Conservation (phyloP, 129 eudicot genomes). For the Deinandra increscens region DNA sequence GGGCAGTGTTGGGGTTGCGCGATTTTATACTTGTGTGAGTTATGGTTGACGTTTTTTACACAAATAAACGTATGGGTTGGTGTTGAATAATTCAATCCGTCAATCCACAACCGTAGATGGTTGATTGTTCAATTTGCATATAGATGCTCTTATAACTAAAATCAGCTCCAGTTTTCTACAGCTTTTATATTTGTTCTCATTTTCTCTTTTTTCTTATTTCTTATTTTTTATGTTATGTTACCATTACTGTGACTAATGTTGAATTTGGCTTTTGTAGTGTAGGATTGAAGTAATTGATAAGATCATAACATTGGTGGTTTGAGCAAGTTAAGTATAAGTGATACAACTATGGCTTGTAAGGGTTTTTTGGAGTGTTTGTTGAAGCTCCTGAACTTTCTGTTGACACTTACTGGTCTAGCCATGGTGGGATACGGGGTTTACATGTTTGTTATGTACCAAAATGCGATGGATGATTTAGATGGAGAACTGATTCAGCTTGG, state of each 20-base stretch:
- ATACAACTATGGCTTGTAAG: slow-evolving; percentile 62
- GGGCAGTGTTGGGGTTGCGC: too few relatives aligned
- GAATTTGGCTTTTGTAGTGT: slow-evolving; percentile 3
- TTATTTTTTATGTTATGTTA: too few relatives aligned
- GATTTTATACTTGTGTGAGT: too few relatives aligned
- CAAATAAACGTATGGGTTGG: too few relatives aligned
- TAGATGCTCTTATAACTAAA: not conserved
- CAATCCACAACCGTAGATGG: not conserved
- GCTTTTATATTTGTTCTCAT: not conserved
- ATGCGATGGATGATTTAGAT: slow-evolving; percentile 34
- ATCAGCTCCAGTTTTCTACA: not conserved
- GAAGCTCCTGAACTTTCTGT: slow-evolving; percentile 80
- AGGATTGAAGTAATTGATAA: slow-evolving; percentile 29
- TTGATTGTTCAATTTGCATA: not conserved
- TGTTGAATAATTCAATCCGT: too few relatives aligned
- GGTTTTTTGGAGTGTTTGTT: slow-evolving; percentile 84
- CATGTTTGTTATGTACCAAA: slow-evolving; percentile 74
- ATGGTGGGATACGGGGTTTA: slow-evolving; percentile 86
- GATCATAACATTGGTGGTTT: slow-evolving; percentile 14
- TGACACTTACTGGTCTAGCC: slow-evolving; percentile 69
- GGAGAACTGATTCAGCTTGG: slow-evolving; percentile 64
- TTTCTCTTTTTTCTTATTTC: not conserved
- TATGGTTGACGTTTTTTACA: too few relatives aligned
- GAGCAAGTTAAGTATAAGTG: not conserved
- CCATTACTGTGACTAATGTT: not conserved